These are phyloP conservation scores for Coemansia reversa DNA, from an alignment of 192 early-diverging fungal genomes.

Conservation along the genomic window DNA sequence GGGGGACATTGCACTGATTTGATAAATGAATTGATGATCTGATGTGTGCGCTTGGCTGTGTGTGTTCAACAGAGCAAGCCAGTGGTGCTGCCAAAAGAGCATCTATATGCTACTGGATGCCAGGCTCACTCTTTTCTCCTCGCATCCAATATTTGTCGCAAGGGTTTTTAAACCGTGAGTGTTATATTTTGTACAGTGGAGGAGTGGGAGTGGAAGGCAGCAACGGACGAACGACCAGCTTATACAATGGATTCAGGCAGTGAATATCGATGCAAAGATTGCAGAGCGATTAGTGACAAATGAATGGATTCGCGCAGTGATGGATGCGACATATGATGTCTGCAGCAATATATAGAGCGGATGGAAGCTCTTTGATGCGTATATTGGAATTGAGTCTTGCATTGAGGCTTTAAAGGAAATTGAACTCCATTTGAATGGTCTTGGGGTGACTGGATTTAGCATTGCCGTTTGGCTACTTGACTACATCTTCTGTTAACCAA, in stretches of 20 bases:
- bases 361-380: neutral
- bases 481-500: neutral
- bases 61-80: neutral
- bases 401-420: neutral
- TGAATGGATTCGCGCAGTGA: slow-evolving; percentile 12
- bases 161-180: slow-evolving; percentile 29
- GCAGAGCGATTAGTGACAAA: neutral
- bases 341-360: neutral
- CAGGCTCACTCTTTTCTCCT: slow-evolving; percentile 22
- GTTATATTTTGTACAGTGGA: slow-evolving; percentile 9
- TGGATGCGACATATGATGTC: slow-evolving; percentile 8
- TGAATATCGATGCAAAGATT: neutral
- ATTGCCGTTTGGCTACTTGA: neutral
- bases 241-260: neutral
- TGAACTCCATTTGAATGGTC: neutral
- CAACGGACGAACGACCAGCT: neutral
- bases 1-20: neutral
- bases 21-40: neutral
- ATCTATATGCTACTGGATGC: neutral
- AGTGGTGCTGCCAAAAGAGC: neutral
- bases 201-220: neutral
- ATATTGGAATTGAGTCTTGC: neutral
- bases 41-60: neutral
- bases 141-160: slow-evolving; percentile 27
- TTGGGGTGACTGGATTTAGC: neutral